phyloP scores from a whole-genome alignment of 2,329 filamentous ascomycete species.

The Raffaelea deltoideospora region DNA sequence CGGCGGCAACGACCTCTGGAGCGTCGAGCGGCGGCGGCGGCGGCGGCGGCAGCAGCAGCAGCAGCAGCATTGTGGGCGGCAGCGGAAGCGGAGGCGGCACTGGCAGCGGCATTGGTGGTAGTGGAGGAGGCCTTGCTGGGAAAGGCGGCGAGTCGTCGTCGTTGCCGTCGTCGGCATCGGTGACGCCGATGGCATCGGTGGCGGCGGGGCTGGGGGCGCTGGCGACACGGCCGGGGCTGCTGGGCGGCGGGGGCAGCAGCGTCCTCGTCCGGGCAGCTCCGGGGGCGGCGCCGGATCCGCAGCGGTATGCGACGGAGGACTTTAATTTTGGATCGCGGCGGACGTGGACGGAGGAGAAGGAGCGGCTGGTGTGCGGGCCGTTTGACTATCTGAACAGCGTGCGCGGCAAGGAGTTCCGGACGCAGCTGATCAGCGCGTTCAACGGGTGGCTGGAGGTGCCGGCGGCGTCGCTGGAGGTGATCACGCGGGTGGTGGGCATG shows the following conservation, averaged over 20 bases:
- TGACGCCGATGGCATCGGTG: not conserved
- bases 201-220: too few species aligned
- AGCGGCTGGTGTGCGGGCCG: conserved; percentile 61
- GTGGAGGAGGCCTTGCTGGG: conserved; percentile 6
- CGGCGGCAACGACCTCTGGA: conserved; percentile 8
- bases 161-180: not conserved
- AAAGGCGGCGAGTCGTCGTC: not conserved
- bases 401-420: conserved; percentile 73
- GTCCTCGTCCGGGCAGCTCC: too few species aligned
- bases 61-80: conserved; percentile 7
- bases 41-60: not conserved
- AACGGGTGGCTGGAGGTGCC: conserved; percentile 70
- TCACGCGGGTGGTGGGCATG: conserved; percentile 71
- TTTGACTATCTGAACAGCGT: conserved; percentile 68
- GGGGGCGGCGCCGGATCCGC: conserved; percentile 29
- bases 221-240: too few species aligned
- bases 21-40: not conserved
- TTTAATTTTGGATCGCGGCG: conserved; percentile 33
- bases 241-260: too few species aligned
- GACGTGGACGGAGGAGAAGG: conserved; percentile 59
- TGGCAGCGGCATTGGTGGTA: not conserved
- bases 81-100: not conserved
- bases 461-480: conserved; percentile 50
- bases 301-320: conserved; percentile 38
- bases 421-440: conserved; percentile 66